Evolutionary conservation across 2,329 filamentous ascomycete species (phyloP).

Genomic region (Cytospora chrysosperma): DNA sequence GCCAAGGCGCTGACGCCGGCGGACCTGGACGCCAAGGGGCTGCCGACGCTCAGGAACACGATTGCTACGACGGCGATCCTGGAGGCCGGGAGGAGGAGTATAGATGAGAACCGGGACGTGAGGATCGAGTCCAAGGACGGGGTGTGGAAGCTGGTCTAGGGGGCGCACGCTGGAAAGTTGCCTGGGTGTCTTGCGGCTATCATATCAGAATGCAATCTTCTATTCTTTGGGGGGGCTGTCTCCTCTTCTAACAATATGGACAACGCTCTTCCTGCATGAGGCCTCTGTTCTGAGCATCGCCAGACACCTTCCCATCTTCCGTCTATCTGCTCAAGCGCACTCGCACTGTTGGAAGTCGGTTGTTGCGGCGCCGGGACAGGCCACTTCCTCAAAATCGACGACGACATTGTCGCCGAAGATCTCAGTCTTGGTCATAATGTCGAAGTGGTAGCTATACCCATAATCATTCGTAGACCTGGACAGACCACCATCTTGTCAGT

Average conservation of each 20-base stretch:
- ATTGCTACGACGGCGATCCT: slow-evolving; percentile 90
- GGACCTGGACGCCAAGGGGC: slow-evolving; percentile 73
- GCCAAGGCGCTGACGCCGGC: slow-evolving; percentile 69
- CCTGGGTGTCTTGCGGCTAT: too few relatives aligned
- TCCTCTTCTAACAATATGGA: not conserved
- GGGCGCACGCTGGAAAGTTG: too few relatives aligned
- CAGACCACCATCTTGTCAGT: not conserved
- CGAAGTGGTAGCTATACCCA: slow-evolving; percentile 38
- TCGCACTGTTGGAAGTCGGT: slow-evolving; percentile 30
- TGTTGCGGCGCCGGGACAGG: slow-evolving; percentile 31
- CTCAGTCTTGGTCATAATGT: slow-evolving; percentile 35
- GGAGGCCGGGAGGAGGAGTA: slow-evolving; percentile 78
- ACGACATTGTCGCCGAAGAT: slow-evolving; percentile 36
- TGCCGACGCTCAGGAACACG: slow-evolving; percentile 86
- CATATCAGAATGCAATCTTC: not conserved
- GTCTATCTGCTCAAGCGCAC: slow-evolving; percentile 25
- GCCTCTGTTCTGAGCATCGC: not conserved
- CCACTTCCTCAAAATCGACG: slow-evolving; percentile 34
- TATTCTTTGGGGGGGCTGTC: not conserved
- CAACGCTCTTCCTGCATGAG: not conserved
- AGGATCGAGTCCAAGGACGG: slow-evolving; percentile 68
- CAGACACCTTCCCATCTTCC: not conserved
- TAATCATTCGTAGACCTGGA: slow-evolving; percentile 32
- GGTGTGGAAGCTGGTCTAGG: slow-evolving; percentile 63
- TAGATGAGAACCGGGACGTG: slow-evolving; percentile 79